Evolutionary conservation across 805 yeast species (phyloP), one percentile per base, ranked within the genome.

Genomic region (Wickerhamia fluorescens): DNA sequence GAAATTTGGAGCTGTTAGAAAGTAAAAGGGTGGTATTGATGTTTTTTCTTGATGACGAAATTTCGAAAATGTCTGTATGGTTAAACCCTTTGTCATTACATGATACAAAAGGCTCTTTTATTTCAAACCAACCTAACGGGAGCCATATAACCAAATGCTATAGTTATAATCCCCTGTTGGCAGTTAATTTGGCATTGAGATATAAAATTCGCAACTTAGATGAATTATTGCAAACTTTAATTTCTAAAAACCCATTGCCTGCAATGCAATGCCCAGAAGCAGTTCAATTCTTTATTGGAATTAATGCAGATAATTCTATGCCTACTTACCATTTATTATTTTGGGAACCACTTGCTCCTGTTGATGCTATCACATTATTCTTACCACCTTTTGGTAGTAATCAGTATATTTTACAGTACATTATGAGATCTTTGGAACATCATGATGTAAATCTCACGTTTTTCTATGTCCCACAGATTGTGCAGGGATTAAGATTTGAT

Each of bases 381-480:
- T 61, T 81, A 41, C 94, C 94, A 3, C 78, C 79, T 7, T 75
- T 70, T 49, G 78, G 79, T 19, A 57, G 57, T 18, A 73, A 83
- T 44, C 75, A 92, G 1, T 69, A 62, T 42, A 63, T 85, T 14
- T 57, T 85, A 35, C 99, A 92, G 56, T 92, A 79, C 49, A 80
- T 95, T 9, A 81, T 89, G 81, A 69, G 94, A 42, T 82, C 96
- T 0, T 61, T 92, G 38, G 96, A 87, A 51, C 68, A 76, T 13
- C 94, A 85, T 45, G 95, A 86, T 45, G 86, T 85, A 20, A 81
- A 83, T 44, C 60, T 81, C 37, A 85, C 96, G 0, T 92, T 94
- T 61, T 92, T 94, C 53, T 92, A 94, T 48, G 97, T 92, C 30
- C 99, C 99, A 2, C 98, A 92, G 53, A 86, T 92, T 54, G 98